Evolutionary conservation across 2,329 filamentous ascomycete genomes (phyloP).

Genomic region (Boeremia lycopersici): DNA sequence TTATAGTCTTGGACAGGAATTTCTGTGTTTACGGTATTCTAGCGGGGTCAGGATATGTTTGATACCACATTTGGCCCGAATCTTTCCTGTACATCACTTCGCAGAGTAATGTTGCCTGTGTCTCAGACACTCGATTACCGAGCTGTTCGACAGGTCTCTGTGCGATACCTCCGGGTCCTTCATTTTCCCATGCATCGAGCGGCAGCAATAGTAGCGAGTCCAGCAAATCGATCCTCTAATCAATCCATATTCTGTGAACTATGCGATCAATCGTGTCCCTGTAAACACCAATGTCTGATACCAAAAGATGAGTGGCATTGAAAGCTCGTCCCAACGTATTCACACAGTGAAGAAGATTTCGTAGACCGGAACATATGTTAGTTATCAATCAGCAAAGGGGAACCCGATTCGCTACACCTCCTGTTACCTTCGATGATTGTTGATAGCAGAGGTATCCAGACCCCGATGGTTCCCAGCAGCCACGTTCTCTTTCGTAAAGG

Average conservation of each 20-base stretch:
- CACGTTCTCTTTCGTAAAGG: too few species aligned
- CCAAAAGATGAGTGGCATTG: too few species aligned
- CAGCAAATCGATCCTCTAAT: constrained; percentile 4
- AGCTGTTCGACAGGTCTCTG: constrained; percentile 26
- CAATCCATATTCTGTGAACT: neutral
- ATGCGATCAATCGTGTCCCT: neutral
- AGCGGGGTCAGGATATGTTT: constrained; percentile 16
- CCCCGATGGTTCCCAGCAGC: too few species aligned
- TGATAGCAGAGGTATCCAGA: too few species aligned
- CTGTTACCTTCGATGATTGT: too few species aligned
- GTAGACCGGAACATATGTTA: too few species aligned
- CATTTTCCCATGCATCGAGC: constrained; percentile 19
- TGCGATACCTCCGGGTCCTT: constrained; percentile 25
- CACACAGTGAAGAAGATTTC: too few species aligned
- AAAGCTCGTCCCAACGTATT: too few species aligned
- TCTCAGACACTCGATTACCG: constrained; percentile 17
- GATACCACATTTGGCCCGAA: constrained; percentile 26
- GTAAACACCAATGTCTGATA: neutral
- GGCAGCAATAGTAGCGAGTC: constrained; percentile 4
- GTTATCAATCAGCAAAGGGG: too few species aligned
- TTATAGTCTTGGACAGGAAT: constrained; percentile 13
- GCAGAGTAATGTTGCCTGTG: constrained; percentile 28
- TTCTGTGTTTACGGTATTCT: constrained; percentile 11
- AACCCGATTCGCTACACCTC: too few species aligned
- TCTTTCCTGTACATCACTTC: constrained; percentile 30